A percentile compares a stretch with the other conserved stretches of the same genome.
Evolutionary conservation across 1,139 yeast species (phyloP).

Genomic region (Blastobotrys apis): DNA sequence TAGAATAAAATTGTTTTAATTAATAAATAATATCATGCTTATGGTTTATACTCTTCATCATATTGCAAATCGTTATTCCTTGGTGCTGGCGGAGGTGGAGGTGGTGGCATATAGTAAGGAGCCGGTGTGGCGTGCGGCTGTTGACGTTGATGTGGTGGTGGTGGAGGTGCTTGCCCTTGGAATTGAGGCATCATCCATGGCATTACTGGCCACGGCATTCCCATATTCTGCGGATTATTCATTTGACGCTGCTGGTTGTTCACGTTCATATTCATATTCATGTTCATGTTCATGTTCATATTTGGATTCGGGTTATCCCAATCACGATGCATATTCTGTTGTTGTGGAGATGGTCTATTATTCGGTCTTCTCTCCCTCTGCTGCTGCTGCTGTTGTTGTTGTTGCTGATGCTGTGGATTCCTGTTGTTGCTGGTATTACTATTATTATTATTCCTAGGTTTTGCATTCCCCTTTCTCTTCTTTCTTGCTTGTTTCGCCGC

Average conservation of each 20-base stretch:
- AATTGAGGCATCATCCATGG: background rate
- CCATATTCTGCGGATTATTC: background rate
- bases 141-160: conserved; percentile 2
- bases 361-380: no score
- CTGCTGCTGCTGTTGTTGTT: conserved; percentile 5
- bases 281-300: background rate
- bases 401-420: conserved; percentile 15
- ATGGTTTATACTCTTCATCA: conserved; percentile 11
- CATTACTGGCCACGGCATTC: conserved; percentile 8
- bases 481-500: conserved; percentile 55
- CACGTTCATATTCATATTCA: conserved; percentile 14
- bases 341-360: conserved; percentile 7
- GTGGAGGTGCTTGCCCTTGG: no score
- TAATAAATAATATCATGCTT: background rate
- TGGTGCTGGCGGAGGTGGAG: conserved; percentile 2
- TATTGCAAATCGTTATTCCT: conserved; percentile 3
- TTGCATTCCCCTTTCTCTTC: conserved; percentile 34
- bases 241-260: conserved; percentile 1
- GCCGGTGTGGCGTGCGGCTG: conserved; percentile 1
- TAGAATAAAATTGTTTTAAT: background rate
- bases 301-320: conserved; percentile 18
- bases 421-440: background rate
- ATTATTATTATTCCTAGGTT: no score
- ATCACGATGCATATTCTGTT: conserved; percentile 10
- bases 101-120: background rate